phyloP scores from a whole-genome alignment of 768 basidiomycete genomes.

The Lenzites betulinus region DNA sequence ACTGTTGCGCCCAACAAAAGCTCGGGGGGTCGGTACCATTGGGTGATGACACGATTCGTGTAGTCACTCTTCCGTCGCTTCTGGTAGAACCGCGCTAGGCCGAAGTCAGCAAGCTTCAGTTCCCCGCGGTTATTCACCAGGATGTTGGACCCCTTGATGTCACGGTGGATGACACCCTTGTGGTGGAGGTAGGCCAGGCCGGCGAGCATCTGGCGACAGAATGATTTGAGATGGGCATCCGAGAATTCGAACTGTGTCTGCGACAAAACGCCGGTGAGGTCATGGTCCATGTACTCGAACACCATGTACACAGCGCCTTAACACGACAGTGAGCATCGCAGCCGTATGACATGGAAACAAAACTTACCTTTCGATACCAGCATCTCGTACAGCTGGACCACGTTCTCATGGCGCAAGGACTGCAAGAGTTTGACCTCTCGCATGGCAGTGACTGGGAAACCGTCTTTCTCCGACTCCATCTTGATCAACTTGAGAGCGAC shows the following conservation, averaged over 20 bases:
- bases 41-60: slow-evolving; percentile 98
- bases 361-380: slow-evolving; percentile 92
- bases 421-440: slow-evolving; percentile 98
- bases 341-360: neutral
- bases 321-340: neutral
- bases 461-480: slow-evolving; percentile 97
- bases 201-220: slow-evolving; percentile 93
- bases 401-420: slow-evolving; percentile 84
- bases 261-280: slow-evolving; percentile 91
- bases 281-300: slow-evolving; percentile 99
- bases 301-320: slow-evolving; percentile 98
- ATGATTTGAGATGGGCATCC: slow-evolving; percentile 89
- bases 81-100: slow-evolving; percentile 94
- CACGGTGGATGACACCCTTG: slow-evolving; percentile 94
- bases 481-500: slow-evolving; percentile 96
- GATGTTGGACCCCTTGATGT: slow-evolving; percentile 99
- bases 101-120: slow-evolving; percentile 96
- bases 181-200: slow-evolving; percentile 95
- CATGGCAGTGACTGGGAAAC: slow-evolving; percentile 99
- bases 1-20: slow-evolving; percentile 92
- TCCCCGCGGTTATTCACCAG: slow-evolving; percentile 89
- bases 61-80: slow-evolving; percentile 90
- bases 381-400: slow-evolving; percentile 93
- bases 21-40: slow-evolving; percentile 98
- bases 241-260: slow-evolving; percentile 87